Evolutionary conservation across 2,329 filamentous ascomycete species (phyloP).

Genomic region (Pseudohalonectria lignicola): DNA sequence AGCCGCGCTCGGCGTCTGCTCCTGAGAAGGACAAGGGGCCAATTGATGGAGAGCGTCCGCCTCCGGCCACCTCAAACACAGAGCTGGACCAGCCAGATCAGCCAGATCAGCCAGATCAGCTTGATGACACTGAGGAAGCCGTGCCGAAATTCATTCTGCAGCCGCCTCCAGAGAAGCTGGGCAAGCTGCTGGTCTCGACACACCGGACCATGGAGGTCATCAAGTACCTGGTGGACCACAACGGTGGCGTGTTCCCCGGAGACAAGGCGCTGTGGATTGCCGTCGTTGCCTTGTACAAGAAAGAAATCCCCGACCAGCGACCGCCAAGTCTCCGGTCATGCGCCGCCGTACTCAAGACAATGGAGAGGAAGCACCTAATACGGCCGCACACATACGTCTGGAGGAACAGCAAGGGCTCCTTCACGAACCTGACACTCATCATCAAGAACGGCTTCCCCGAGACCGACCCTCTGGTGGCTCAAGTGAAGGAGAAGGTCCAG

Average conservation of each 20-base stretch:
- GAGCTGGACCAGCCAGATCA: no score
- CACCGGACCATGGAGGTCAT: constrained; percentile 27
- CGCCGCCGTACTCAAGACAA: constrained; percentile 24
- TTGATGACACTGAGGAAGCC: no score
- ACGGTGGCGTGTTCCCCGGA: constrained; percentile 37
- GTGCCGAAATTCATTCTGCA: no score
- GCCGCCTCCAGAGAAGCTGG: no score
- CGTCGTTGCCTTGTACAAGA: constrained; percentile 31
- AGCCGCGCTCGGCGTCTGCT: no score
- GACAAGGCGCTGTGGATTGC: constrained; percentile 38
- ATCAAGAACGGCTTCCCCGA: constrained; percentile 29
- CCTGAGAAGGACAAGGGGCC: no score
- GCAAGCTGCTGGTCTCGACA: no score
- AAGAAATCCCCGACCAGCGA: constrained; percentile 24
- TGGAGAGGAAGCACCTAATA: constrained; percentile 22
- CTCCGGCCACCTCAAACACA: no score
- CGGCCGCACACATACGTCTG: constrained; percentile 33
- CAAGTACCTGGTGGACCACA: constrained; percentile 26
- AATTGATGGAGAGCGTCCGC: no score
- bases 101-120: no score
- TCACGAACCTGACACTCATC: constrained; percentile 32
- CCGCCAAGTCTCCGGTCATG: constrained; percentile 28
- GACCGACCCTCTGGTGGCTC: constrained; percentile 26
- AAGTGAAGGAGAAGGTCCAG: constrained; percentile 35
- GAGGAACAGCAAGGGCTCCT: constrained; percentile 25